Evolutionary conservation across 768 basidiomycete genomes (phyloP), one percentile per base, ranked within the genome.

Genomic region (Amanita rimosa): DNA sequence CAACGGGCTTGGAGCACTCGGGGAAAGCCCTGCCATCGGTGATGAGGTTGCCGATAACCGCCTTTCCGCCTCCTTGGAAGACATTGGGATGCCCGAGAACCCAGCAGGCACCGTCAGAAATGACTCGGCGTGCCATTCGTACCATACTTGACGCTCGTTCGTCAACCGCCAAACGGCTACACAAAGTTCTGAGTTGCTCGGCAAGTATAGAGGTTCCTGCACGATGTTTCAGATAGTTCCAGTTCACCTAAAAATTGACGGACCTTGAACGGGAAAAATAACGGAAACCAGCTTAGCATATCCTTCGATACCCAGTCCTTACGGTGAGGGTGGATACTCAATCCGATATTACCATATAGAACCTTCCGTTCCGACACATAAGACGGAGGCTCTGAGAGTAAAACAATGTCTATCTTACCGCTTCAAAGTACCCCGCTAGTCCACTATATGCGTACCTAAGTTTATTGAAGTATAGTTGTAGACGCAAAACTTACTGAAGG

Each of bases 261-360:
- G 51, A 86, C 93, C 65, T 81, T 85, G 61, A 98, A 79, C 2
- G 96, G 96, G 66, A 99, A 95, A 67, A 91, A 96, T 16, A 97
- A 66, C 0, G 96, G 96, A 68, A 99, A 99, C 96, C 96, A 99
- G 60, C 94, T 97, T 57, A 98, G 72, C 96, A 99, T 99, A 56
- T 98, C 85, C 57, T 89, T 93, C 6, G 91, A 93, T 47, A 94
- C 73, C 40, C 78, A 72, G 22, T 90, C 85, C 60, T 86, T 90
- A 42, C 83, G 79, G 46, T 87, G 78, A 0, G 96, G 96, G 60
- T 98, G 95, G 36, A 96, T 97, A 58, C 90, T 96, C 21, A 97
- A 68, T 0, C 92, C 90, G 17, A 98, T 72, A 52, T 84, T 82
- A n/a, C 78, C 80, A 59, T 99, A 99, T 3, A 99, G 68, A 8